Evolutionary conservation across 179 eudicot genomes (phyloP).

Genomic region (Carnegiea gigantea): DNA sequence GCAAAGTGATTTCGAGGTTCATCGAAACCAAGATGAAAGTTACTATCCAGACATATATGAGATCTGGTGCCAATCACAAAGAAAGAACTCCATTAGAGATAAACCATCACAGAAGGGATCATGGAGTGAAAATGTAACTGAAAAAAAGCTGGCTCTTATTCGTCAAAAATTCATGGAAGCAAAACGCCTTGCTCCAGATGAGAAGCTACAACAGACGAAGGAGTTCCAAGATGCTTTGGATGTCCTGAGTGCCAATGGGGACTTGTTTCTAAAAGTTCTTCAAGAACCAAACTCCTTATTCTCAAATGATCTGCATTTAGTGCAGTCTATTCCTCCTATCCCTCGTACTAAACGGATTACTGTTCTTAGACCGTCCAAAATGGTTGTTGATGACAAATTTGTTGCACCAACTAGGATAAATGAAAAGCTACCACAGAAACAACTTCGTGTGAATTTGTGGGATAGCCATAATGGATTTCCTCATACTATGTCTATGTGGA

Average conservation of each 20-base stretch:
- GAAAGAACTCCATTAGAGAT: conserved; percentile 41
- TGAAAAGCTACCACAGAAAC: conserved; percentile 48
- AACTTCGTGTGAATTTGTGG: conserved; percentile 36
- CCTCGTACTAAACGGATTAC: conserved; percentile 84
- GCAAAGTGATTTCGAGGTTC: conserved; percentile 37
- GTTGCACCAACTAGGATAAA: conserved; percentile 40
- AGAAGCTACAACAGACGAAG: conserved; percentile 72
- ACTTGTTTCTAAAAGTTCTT: conserved; percentile 71
- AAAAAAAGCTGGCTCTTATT: conserved; percentile 73
- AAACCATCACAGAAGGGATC: conserved; percentile 51
- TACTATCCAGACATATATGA: conserved; percentile 63
- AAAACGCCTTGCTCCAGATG: conserved; percentile 76
- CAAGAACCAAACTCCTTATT: conserved; percentile 77
- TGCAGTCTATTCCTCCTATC: conserved; percentile 42
- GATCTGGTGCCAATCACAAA: conserved; percentile 51
- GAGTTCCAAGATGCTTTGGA: conserved; percentile 85
- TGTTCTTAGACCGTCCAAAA: conserved; percentile 80
- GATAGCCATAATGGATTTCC: conserved; percentile 47
- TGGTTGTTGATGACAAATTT: conserved; percentile 47
- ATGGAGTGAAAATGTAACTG: conserved; percentile 42
- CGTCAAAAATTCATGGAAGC: conserved; percentile 88
- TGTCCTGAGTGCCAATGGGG: conserved; percentile 74
- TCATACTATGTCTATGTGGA: conserved; percentile 43
- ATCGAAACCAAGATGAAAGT: conserved; percentile 40
- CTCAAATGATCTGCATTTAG: conserved; percentile 41